Base-by-base conservation (phyloP, 75 land plant species). In the Selaginella moellendorffii region DNA sequence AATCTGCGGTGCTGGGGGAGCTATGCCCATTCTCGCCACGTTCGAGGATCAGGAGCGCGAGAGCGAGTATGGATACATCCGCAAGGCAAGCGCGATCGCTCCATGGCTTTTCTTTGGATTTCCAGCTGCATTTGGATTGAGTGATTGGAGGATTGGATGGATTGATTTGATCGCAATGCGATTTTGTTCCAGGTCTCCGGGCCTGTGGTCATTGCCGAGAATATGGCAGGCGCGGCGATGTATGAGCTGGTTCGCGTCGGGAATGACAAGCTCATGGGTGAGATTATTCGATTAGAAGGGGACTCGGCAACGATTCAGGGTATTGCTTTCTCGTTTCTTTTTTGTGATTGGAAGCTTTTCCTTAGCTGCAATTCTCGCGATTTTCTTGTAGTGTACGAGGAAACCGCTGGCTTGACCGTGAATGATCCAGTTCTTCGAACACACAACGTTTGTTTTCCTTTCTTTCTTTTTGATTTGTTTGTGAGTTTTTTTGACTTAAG, bases 151-250 rank as follows among this genome's bases (percentile, higher is more conserved):
- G 46, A 36, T 36, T 36, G 5, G 14, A 36, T 36, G 46, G 10
- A 36, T 5, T 5, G 46, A 36, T 36, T 36, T n/a, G n/a, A n/a
- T n/a, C n/a, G n/a, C n/a, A n/a, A n/a, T n/a, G n/a, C n/a, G n/a
- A n/a, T n/a, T 10, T 19, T 14, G 2, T 71, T 14, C n/a, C 71
- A 95, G 99, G 99, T 95, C 0, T 95, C 99, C 24, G 99, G 99
- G 31, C 99, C 99, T 27, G 99, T 95, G 27, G 99, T 95, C 20
- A 81, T 95, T 52, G 99, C 99, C 9, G 99, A 95, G 75, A 87
- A 95, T 62, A 95, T 95, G 99, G 88, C 72, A 63, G 99, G 99
- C 21, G 99, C 99, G 63, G 99, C 99, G 29, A 95, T 95, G 99
- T 95, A 95, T 77, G 99, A 95, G 59, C 75, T 95, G 58, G 99